Base-by-base conservation (phyloP, 805 yeast genomes). In the Pichia thaimueangensis region DNA sequence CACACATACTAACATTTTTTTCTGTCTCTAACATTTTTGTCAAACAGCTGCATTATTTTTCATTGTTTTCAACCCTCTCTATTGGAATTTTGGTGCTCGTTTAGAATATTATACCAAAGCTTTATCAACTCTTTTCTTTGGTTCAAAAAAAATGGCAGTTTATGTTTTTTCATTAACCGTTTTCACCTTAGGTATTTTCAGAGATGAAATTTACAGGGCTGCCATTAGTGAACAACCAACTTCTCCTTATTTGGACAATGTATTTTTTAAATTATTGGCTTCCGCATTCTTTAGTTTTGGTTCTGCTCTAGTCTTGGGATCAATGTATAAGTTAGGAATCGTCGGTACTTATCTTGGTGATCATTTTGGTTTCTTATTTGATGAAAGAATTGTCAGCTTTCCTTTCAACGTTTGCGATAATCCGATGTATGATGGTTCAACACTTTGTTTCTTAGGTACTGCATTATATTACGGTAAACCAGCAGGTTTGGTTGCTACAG, bases 331-430 rank as follows among this genome's bases (percentile, higher is more conserved):
- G 12, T 71, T 93, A 50, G 98, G 98, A 20, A 78, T 93, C 47
- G 91, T 96, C 12, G 98, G 98, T 20, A 93, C 98, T 10, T 93
- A 93, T 58, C 67, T 93, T 47, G 98, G 98, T 33, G 98, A 93
- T 63, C 94, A 93, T 67, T 93, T 93, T 64, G 97, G 97, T 2
- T 89, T 93, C 55, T 73, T 93, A 54, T 93, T 91, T 93, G 80
- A 81, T 48, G 76, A 85, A 50, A 76, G 95, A 58, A 96, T 93
- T 46, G 82, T 91, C 15, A 80, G 84, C 1, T 93, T 93, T 74
- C 98, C 98, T 13, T 93, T 93, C 74, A 89, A 81, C 55, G 78
- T 89, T 43, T 74, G 81, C 50, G 82, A 87, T 57, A 91, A 93
- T 64, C 98, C 98, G 50, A 93, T 93, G 98, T 93, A 93, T 65